Base-by-base conservation (phyloP, 164 flowering plant genomes). In the Tinospora cordifolia region DNA sequence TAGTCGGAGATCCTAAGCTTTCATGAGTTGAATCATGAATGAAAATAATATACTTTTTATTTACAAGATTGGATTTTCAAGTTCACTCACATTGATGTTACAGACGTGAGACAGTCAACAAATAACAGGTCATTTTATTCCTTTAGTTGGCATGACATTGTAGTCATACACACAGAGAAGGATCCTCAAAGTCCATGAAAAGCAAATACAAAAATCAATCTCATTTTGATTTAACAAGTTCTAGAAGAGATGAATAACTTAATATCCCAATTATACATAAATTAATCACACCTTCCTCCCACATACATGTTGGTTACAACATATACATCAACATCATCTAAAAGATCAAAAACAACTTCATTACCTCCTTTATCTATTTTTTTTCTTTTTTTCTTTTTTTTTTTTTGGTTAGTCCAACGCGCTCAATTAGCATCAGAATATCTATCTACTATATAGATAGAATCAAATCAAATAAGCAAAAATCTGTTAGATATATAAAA, bases 401-500 rank as follows among this genome's bases (percentile, higher is more conserved):
- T 19, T 51, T n/a, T 15, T 22, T 51, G 59, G 59, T 51, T 51
- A 7, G 21, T 51, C 17, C 3, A 51, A n/a, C n/a, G 46, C 13
- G 46, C 25, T 21, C 62, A n/a, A 2, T 22, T 1, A 26, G 22
- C 26, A 22, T 58, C 8, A 58, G 26, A 27, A 17, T 10, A 13
- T 27, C 65, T 60, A 12, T n/a, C n/a, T n/a, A n/a, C n/a, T n/a
- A 60, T 60, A 12, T 62, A 13, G 8, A 62, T 62, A 13, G 8
- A 62, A 62, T 30, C 19, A 22, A 62, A 62, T 30, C 19, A 22
- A 54, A 21, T 39, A 69, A 59, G 65, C 49, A 69, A 69, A 30
- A 69, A 69, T 58, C 41, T 38, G 64, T 59, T 40, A 69, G 65
- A 60, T 21, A n/a, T n/a, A n/a, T n/a, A 11, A 59, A 34, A 47